Percentiles rank a stretch among this genome's conserved stretches.
Evolutionary conservation across 2,329 filamentous ascomycete species (phyloP).

Genomic region (Ophiobolus disseminans): DNA sequence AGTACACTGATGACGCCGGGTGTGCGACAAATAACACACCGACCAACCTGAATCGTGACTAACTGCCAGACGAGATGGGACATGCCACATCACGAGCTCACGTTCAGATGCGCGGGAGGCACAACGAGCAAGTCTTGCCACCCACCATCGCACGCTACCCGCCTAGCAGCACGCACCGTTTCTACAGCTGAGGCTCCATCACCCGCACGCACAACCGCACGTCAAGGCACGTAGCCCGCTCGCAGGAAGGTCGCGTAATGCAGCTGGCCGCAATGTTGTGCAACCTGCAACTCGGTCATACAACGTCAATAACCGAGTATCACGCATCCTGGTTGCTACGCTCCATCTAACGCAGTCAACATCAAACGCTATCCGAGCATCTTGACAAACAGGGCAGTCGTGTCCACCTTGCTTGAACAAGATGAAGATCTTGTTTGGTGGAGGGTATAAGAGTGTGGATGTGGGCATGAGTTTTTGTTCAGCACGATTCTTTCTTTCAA

Average conservation of each 20-base stretch:
- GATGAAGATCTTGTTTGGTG: background rate
- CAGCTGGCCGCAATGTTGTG: conserved; percentile 18
- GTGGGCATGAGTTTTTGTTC: no score
- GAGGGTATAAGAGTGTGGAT: background rate
- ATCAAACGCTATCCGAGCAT: background rate
- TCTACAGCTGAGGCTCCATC: conserved; percentile 1
- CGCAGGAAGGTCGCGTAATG: conserved; percentile 27
- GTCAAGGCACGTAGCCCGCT: conserved; percentile 13
- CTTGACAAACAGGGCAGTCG: conserved; percentile 8
- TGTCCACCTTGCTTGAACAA: conserved; percentile 8
- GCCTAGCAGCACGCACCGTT: no score
- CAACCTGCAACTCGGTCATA: conserved; percentile 18
- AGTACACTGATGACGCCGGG: conserved; percentile 18
- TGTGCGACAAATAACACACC: conserved; percentile 23
- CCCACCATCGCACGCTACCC: no score
- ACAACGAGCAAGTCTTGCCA: no score
- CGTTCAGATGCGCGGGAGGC: no score
- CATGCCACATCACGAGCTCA: no score
- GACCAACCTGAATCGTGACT: no score
- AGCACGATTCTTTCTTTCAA: background rate
- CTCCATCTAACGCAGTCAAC: conserved; percentile 6
- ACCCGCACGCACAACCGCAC: background rate
- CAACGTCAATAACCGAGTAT: conserved; percentile 13
- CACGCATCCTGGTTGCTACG: conserved; percentile 6
- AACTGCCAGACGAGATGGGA: no score